A percentile compares a stretch with the other conserved stretches of the same genome.
phyloP scores from a whole-genome alignment of 768 basidiomycete species.

The Gloeopeniophorella convolvens region DNA sequence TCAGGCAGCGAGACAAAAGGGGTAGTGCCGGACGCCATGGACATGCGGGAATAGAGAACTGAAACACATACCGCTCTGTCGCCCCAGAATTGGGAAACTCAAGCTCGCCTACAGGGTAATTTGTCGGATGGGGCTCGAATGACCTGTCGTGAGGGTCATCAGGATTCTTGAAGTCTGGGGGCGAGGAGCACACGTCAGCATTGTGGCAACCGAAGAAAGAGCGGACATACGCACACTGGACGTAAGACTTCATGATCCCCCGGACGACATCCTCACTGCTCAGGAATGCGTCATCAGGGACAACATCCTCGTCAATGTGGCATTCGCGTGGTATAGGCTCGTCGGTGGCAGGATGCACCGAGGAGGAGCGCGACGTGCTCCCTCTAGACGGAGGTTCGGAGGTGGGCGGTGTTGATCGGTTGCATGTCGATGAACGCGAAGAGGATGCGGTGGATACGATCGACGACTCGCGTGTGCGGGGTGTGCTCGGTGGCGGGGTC shows the following conservation, averaged over 20 bases:
- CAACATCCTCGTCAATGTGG: slow-evolving; percentile 51
- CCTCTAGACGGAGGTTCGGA: slow-evolving; percentile 16
- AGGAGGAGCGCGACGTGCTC: slow-evolving; percentile 65
- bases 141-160: slow-evolving; percentile 53
- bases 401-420: slow-evolving; percentile 23
- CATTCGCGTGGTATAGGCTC: slow-evolving; percentile 35
- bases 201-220: not conserved
- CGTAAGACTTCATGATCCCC: slow-evolving; percentile 59
- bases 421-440: slow-evolving; percentile 21
- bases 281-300: slow-evolving; percentile 44
- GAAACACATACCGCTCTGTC: slow-evolving; percentile 51
- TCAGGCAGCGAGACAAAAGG: not conserved
- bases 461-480: slow-evolving; percentile 12
- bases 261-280: slow-evolving; percentile 63
- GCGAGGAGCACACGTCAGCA: not conserved
- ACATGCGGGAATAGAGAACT: not conserved
- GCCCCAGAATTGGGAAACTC: slow-evolving; percentile 74
- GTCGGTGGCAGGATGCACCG: slow-evolving; percentile 38
- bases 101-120: slow-evolving; percentile 61
- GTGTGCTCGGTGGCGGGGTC: slow-evolving; percentile 9
- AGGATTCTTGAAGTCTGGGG: slow-evolving; percentile 63
- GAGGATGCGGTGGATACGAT: slow-evolving; percentile 21
- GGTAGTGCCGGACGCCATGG: slow-evolving; percentile 14
- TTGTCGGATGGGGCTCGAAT: slow-evolving; percentile 52
- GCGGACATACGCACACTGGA: slow-evolving; percentile 46